Conservation (phyloP, 805 yeast species). For the Nakazawaea ishiwadae region DNA sequence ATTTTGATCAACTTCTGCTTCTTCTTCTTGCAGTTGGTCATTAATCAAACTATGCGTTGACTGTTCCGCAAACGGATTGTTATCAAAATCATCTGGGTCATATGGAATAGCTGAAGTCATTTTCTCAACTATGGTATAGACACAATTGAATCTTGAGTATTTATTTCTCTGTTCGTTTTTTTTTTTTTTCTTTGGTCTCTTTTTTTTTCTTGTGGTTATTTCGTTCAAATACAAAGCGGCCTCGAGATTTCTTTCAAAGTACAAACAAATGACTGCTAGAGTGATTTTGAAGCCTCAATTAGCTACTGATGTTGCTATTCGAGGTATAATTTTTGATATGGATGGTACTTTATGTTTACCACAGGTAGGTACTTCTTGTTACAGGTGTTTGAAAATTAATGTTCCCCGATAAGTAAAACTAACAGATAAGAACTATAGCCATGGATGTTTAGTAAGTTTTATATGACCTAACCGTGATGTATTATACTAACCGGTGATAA, state of each 20-base stretch:
- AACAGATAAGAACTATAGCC: slow-evolving; percentile 15
- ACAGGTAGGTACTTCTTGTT: slow-evolving; percentile 29
- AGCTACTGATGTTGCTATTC: slow-evolving; percentile 27
- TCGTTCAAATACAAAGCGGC: too few relatives aligned
- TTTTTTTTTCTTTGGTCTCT: not conserved
- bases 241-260: not conserved
- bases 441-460: slow-evolving; percentile 27
- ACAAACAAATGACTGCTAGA: slow-evolving; percentile 7
- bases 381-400: not conserved
- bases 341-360: slow-evolving; percentile 73
- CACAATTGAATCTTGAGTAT: not conserved
- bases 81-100: slow-evolving; percentile 50
- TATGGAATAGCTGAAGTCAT: slow-evolving; percentile 34
- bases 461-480: too few relatives aligned
- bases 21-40: slow-evolving; percentile 8
- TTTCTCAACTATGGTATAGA: not conserved
- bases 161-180: not conserved
- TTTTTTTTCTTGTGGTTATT: not conserved
- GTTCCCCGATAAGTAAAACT: not conserved
- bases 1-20: too few relatives aligned
- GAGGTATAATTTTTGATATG: slow-evolving; percentile 70
- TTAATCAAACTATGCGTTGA: slow-evolving; percentile 6
- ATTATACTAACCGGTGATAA: too few relatives aligned
- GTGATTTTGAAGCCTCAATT: slow-evolving; percentile 19
- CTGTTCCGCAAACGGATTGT: slow-evolving; percentile 57